Evolutionary conservation across 179 eudicot genomes (phyloP).

Genomic region (Sideroxylon spinosum): DNA sequence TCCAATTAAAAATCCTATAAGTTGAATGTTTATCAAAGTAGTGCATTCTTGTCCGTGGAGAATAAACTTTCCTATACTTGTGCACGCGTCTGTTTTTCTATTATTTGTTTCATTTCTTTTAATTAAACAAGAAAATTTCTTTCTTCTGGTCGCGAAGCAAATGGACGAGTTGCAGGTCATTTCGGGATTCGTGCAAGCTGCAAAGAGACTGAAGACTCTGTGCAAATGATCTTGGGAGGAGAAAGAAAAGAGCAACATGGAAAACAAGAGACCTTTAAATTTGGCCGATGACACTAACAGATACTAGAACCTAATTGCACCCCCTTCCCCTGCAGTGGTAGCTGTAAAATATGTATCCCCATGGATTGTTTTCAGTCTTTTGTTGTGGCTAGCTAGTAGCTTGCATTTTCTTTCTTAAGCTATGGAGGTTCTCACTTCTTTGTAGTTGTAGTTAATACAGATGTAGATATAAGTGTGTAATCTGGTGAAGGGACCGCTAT

Average conservation of each 20-base stretch:
- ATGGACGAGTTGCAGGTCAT: conserved; percentile 71
- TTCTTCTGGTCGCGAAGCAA: conserved; percentile 33
- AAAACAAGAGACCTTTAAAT: conserved; percentile 4
- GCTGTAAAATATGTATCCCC: conserved; percentile 15
- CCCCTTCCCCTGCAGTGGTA: conserved; percentile 16
- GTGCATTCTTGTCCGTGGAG: too few relatives aligned
- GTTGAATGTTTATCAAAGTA: too few relatives aligned
- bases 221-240: conserved; percentile 37
- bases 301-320: conserved; percentile 16
- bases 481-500: conserved; percentile 10
- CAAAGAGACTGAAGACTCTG: conserved; percentile 59
- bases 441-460: background rate
- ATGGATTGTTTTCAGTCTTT: background rate
- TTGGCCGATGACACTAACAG: conserved; percentile 30
- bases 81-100: background rate
- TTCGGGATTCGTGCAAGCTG: conserved; percentile 54
- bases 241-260: background rate
- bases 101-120: background rate
- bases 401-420: background rate
- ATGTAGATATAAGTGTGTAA: background rate
- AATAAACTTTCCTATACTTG: too few relatives aligned
- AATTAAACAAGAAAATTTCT: background rate
- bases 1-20: too few relatives aligned
- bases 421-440: conserved; percentile 9
- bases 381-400: conserved; percentile 10